These are phyloP conservation scores for Stenocarpella maydis DNA, from an alignment of 2,329 filamentous ascomycete genomes.

Conservation along the genomic window DNA sequence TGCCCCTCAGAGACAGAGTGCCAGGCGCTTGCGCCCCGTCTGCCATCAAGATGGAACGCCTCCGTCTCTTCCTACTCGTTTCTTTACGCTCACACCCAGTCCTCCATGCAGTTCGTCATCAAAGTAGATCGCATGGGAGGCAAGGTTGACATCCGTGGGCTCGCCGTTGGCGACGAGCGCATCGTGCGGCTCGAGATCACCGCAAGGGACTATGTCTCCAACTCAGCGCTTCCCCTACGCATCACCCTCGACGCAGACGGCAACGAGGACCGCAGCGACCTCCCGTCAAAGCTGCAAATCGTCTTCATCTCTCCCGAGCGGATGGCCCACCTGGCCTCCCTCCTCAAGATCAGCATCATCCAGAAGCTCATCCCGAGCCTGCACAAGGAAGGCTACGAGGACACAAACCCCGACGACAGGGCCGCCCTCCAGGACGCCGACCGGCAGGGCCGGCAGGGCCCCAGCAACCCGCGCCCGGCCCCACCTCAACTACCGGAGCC, in stretches of 20 bases:
- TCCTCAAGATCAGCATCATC: constrained; percentile 81
- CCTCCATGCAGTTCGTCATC: constrained; percentile 82
- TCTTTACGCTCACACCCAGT: constrained; percentile 86
- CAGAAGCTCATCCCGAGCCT: constrained; percentile 83
- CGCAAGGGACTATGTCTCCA: constrained; percentile 77
- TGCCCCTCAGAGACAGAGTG: constrained; percentile 60
- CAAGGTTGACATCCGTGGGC: constrained; percentile 83
- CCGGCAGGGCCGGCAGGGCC: constrained; percentile 40
- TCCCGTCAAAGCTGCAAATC: constrained; percentile 59
- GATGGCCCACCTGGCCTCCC: constrained; percentile 71
- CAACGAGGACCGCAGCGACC: constrained; percentile 58
- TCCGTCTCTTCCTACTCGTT: constrained; percentile 78
- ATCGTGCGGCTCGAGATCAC: constrained; percentile 80
- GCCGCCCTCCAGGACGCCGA: constrained; percentile 53
- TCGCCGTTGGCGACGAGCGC: constrained; percentile 81
- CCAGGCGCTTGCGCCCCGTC: constrained; percentile 63
- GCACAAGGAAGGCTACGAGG: constrained; percentile 81
- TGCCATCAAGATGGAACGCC: constrained; percentile 84
- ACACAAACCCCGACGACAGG: constrained; percentile 53
- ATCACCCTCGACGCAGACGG: constrained; percentile 56
- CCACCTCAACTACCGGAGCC: constrained; percentile 63
- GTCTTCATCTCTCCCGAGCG: constrained; percentile 79
- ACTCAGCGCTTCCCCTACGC: constrained; percentile 62
- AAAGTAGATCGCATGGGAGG: constrained; percentile 83
- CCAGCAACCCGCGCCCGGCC: constrained; percentile 48